Base-by-base conservation (phyloP, 805 yeast genomes). In the Wickerhamomyces chaumierensis region DNA sequence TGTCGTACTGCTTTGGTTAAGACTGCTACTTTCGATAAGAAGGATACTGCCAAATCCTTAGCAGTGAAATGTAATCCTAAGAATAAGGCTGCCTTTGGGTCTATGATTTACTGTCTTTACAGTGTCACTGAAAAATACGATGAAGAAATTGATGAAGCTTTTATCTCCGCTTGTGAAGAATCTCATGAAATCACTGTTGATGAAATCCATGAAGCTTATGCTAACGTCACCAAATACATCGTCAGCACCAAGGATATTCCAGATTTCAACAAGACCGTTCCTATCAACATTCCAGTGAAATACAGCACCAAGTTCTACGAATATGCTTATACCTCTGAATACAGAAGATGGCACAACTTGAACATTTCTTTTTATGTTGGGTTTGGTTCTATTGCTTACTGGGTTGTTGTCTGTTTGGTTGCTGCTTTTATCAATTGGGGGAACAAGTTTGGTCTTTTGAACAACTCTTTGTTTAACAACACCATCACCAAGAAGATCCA, bases 331-430 rank as follows among this genome's bases (percentile, higher is more conserved):
- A 18, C 28, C 2, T 51, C 64, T 9, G 44, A 48, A 32, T 42
- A 46, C 18, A 40, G 44, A 28, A 58, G 69, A 49, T 63, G 42
- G 36, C 50, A 54, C 14, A 67, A 65, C 42, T 35, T 53, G 6
- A 64, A 62, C 39, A 57, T 57, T 18, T 69, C 78, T 3, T 61
- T 71, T 21, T 62, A 56, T 42, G 56, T 68, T 48, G 80, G 73
- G 33, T 57, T 65, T 13, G 74, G 65, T 2, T 44, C 66, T 29
- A 40, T 75, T 18, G 68, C 70, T 0, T 72, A 67, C 45, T 73
- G 78, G 77, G 68, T 60, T 4, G 37, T 61, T 1, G 55, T 75
- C 32, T 47, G 71, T 39, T 33, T 73, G 1, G 21, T 66, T 18
- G 63, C 71, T 3, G 63, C 65, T 2, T 17, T 71, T 14, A 46